Evolutionary conservation across 495 filamentous ascomycete species (phyloP), one percentile per base, ranked within the genome.

Genomic region (Copromyces sp.): DNA sequence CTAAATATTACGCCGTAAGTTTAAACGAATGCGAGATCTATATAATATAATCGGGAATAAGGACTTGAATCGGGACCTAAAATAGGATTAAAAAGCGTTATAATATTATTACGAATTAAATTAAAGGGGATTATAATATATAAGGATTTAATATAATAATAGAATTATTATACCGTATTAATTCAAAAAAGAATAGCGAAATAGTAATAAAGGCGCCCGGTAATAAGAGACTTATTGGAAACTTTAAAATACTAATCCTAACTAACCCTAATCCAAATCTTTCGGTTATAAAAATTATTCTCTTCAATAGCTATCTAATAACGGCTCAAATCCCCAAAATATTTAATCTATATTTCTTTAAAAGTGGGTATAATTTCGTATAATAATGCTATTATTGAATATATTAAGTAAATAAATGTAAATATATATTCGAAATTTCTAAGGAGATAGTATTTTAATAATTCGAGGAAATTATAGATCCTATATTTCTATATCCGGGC

Each of bases 331-430:
- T 95, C 93, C 0, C 93, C 93, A 0, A 97, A 83, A 76, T 93
- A 97, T 74, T 97, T 94, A 32, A 97, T 91, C 94, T 94, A 97
- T 0, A 91, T 96, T 65, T 94, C 92, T 73, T 91, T 86, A 76
- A 94, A 96, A 0, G 86, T 81, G 3, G 90, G 86, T 0, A 94
- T 90, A 0, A 90, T 94, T 78, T 95, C 92, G 70, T 91, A 86
- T 0, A 95, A 82, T 3, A 95, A 79, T 0, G 91, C 89, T 85
- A 95, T 90, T 87, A 93, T 92, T 20, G 90, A 90, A 75, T 95
- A 95, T 0, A 93, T 91, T 32, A 93, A 78, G 73, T 93, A 92
- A 44, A 96, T 92, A 76, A 93, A 96, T 0, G 89, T 86, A 0
- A 94, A 82, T 91, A 95, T 94, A 74, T 92, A 88, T 45, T 95